Evolutionary conservation across 148 eudicot species (phyloP), one percentile per base, ranked within the genome.

Genomic region (Heliamphora exappendiculata): DNA sequence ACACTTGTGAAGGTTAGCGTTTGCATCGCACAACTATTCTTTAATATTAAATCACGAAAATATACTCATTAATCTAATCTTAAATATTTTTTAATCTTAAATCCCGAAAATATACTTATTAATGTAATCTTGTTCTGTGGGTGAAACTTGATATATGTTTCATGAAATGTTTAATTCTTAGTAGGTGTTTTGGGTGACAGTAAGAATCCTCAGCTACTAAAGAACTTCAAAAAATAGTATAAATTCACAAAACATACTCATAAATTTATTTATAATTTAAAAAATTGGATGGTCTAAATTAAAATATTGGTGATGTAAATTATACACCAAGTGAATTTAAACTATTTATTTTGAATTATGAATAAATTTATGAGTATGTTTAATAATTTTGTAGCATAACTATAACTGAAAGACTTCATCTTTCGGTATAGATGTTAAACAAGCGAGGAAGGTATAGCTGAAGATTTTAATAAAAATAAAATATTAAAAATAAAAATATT

Each of bases 1-100:
- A 91, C 97, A 17, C 89, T 94, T 78, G 90, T 94, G 60, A 91
- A 90, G 97, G 98, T 94, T 54, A 82, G 89, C 63, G 6, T 0
- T 9, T 19, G 39, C 42, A 50, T 33, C 50, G 26, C 71, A 67
- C 20, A 17, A 34, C 6, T 66, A 22, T 7, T 66, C 20, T 37
- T 9, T 62, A 34, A 8, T 64, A 28, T 2, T n/a, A n/a, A 20
- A 37, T 31, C 31, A n/a, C n/a, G 69, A 62, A 63, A 65, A 62
- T 62, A 62, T 62, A 62, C 37, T 62, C 41, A 29, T 37, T 4
- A 66, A n/a, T n/a, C n/a, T n/a, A n/a, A n/a, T n/a, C n/a, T n/a
- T 39, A 17, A 34, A 20, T 66, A 22, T 7, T 66, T 34, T 37
- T 9, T 62, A 34, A 8, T 64, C 14, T 2, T n/a, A n/a, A 20